These are phyloP conservation scores for Alternaria consortialis DNA, from an alignment of 2,329 filamentous ascomycete genomes.

Conservation along the genomic window DNA sequence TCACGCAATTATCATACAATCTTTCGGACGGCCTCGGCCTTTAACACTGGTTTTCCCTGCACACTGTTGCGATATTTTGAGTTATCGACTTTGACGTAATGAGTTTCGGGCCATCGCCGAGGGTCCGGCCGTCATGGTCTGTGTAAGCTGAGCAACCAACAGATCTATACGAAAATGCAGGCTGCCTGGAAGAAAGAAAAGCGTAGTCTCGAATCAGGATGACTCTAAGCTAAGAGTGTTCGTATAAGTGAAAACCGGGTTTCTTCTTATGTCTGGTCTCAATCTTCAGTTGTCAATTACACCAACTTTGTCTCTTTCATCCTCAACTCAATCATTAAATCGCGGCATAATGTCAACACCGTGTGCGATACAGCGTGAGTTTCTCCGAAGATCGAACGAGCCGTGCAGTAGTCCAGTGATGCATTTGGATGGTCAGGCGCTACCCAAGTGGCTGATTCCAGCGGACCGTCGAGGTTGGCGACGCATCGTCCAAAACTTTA, in stretches of 20 bases:
- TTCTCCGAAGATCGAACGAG: not conserved
- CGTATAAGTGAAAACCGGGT: not conserved
- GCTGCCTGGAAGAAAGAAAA: not conserved
- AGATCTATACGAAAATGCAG: not conserved
- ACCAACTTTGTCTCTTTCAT: not conserved
- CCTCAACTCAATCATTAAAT: not conserved
- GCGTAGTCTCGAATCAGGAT: not conserved
- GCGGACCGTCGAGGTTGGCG: conserved; percentile 40
- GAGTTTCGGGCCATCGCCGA: conserved; percentile 6
- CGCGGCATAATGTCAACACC: not conserved
- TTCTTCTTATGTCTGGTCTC: not conserved
- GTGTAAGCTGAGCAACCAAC: not conserved
- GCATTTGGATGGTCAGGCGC: not conserved
- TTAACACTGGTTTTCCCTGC: not conserved
- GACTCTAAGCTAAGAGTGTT: not conserved
- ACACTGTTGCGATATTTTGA: not conserved
- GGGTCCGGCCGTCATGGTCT: not conserved
- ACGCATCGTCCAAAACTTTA: conserved; percentile 45
- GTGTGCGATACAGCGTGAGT: not conserved
- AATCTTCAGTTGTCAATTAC: not conserved
- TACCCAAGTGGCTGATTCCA: conserved; percentile 39
- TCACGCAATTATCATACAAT: not conserved
- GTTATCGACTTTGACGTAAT: not conserved
- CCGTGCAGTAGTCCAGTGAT: not conserved
- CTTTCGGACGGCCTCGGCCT: not conserved